These are phyloP conservation scores for Saururus chinensis DNA, from an alignment of 164 flowering plant species.

Conservation along the genomic window DNA sequence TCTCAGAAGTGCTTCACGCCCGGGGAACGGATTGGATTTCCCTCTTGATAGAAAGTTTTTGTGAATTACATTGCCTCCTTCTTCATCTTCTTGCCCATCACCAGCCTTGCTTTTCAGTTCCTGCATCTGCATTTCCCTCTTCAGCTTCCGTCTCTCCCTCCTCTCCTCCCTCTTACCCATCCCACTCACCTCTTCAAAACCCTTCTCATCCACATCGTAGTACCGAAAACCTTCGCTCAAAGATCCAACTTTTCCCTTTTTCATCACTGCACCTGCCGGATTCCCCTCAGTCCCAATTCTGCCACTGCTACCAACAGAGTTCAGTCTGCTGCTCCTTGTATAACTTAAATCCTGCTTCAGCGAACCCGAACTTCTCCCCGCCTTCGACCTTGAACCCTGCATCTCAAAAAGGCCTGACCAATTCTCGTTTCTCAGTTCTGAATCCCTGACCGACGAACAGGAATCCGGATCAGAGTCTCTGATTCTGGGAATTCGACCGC, in stretches of 20 bases:
- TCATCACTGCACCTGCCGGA: background rate
- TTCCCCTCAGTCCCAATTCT: background rate
- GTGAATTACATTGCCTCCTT: background rate
- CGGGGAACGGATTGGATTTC: conserved; percentile 44
- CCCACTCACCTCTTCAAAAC: conserved; percentile 4
- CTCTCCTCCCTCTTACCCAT: conserved; percentile 18
- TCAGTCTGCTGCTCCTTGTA: no score
- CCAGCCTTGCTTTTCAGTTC: background rate
- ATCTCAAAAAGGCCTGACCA: no score
- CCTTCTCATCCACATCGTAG: conserved; percentile 2
- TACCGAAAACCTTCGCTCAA: conserved; percentile 7
- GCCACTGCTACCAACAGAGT: no score
- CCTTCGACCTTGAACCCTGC: background rate
- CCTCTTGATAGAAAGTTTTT: background rate
- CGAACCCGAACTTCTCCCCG: background rate
- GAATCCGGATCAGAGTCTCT: background rate
- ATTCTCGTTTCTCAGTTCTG: no score
- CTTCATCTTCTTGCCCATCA: background rate
- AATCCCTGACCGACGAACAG: no score
- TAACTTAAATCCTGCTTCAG: no score
- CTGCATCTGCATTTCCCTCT: conserved; percentile 13
- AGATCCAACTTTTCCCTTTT: conserved; percentile 8
- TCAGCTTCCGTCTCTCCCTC: conserved; percentile 19
- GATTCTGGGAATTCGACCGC: conserved; percentile 56
- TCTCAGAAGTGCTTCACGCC: conserved; percentile 45